Conservation (phyloP, 1,284 basidiomycete genomes). For the Papiliotrema nemorosa region DNA sequence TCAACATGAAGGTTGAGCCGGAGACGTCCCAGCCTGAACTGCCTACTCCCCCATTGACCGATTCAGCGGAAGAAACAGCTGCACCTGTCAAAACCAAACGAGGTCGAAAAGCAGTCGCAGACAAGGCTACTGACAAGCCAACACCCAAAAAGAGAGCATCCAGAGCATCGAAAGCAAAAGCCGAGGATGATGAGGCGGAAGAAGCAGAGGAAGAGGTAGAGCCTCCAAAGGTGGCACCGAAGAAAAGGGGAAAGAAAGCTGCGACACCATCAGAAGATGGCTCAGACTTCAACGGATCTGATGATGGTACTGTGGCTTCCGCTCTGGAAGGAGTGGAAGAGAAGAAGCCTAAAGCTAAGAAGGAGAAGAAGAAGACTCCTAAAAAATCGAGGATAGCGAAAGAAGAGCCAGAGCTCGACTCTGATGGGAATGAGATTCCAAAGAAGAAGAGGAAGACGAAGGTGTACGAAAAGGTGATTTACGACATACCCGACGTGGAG, state of each 20-base stretch:
- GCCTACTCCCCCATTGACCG: background rate
- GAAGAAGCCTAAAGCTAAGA: background rate
- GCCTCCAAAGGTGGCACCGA: constrained; percentile 44
- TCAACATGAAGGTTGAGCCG: no score
- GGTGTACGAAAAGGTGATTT: constrained; percentile 49
- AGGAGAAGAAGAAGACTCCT: constrained; percentile 27
- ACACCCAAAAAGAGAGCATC: constrained; percentile 9
- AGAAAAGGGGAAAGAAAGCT: background rate
- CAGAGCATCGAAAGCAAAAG: constrained; percentile 4
- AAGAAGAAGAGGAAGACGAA: constrained; percentile 50
- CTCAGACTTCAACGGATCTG: background rate
- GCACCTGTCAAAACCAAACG: background rate
- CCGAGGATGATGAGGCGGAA: constrained; percentile 21
- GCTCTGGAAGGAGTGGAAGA: background rate
- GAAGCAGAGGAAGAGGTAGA: no score
- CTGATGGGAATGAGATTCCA: constrained; percentile 41
- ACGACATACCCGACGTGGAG: constrained; percentile 62
- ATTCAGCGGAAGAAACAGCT: background rate
- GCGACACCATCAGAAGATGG: constrained; percentile 11
- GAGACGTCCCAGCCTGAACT: background rate
- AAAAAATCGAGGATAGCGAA: constrained; percentile 33
- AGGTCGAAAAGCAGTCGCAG: background rate
- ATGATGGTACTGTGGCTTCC: background rate
- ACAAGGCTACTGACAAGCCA: no score
- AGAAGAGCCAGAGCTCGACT: constrained; percentile 35